These are phyloP conservation scores for Vachellia pachyceras DNA, from an alignment of 306 rosid genomes.

Conservation along the genomic window DNA sequence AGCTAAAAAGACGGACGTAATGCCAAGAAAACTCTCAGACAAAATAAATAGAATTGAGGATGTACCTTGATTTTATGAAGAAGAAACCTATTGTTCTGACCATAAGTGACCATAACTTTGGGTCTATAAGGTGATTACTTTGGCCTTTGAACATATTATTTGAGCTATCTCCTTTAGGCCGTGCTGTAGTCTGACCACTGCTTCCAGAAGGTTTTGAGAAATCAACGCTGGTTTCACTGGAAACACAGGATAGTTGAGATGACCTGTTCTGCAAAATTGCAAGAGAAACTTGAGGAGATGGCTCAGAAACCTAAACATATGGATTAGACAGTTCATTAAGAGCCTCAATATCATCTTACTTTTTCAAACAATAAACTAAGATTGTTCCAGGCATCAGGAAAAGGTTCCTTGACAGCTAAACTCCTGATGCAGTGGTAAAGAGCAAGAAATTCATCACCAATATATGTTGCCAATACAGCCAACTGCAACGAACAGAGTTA, in stretches of 20 bases:
- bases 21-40: background rate
- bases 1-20: slow-evolving; percentile 3
- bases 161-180: slow-evolving; percentile 40
- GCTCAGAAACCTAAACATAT: slow-evolving; percentile 24
- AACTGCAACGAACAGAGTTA: slow-evolving; percentile 54
- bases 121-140: slow-evolving; percentile 38
- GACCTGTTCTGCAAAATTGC: slow-evolving; percentile 80
- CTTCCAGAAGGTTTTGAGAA: slow-evolving; percentile 55
- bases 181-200: slow-evolving; percentile 36
- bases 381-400: slow-evolving; percentile 93
- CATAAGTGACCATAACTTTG: slow-evolving; percentile 68
- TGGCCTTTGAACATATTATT: slow-evolving; percentile 37
- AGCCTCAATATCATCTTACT: slow-evolving; percentile 53
- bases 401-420: slow-evolving; percentile 86
- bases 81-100: slow-evolving; percentile 77
- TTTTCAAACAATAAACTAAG: slow-evolving; percentile 79
- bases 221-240: slow-evolving; percentile 50
- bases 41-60: slow-evolving; percentile 31
- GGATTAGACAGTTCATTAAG: background rate
- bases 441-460: slow-evolving; percentile 92
- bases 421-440: slow-evolving; percentile 96
- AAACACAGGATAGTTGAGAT: slow-evolving; percentile 50
- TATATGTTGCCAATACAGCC: slow-evolving; percentile 94
- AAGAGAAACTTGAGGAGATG: slow-evolving; percentile 46
- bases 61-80: slow-evolving; percentile 83